phyloP scores from a whole-genome alignment of 1,139 yeast genomes.

The Saccharomyces uvarum region DNA sequence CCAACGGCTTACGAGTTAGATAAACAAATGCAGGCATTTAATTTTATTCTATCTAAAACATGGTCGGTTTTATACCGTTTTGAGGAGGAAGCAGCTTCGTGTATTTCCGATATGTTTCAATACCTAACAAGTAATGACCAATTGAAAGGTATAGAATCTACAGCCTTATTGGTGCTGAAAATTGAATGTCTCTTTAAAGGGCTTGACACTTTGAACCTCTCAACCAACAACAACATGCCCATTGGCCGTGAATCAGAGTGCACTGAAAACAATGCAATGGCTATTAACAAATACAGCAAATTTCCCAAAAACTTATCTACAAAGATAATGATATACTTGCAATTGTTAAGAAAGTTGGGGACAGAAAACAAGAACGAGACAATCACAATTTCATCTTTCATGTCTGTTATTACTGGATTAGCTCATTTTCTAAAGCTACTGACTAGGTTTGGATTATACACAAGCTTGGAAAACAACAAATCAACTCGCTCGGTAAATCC shows the following conservation, averaged over 20 bases:
- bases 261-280: not conserved
- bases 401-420: conserved; percentile 80
- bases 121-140: conserved; percentile 74
- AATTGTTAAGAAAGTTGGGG: conserved; percentile 56
- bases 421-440: conserved; percentile 88
- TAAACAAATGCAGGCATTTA: conserved; percentile 43
- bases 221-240: not conserved
- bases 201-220: conserved; percentile 44
- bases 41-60: conserved; percentile 62
- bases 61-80: conserved; percentile 86
- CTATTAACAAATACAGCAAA: conserved; percentile 38
- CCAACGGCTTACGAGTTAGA: conserved; percentile 56
- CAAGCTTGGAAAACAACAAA: conserved; percentile 63
- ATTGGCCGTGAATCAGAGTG: conserved; percentile 2
- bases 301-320: conserved; percentile 88
- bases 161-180: conserved; percentile 67
- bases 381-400: conserved; percentile 48
- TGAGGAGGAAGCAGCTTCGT: conserved; percentile 88
- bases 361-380: conserved; percentile 26
- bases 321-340: conserved; percentile 67
- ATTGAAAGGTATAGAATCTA: conserved; percentile 57
- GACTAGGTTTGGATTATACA: conserved; percentile 71
- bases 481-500: conserved; percentile 52
- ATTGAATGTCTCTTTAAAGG: conserved; percentile 74
- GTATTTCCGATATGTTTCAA: conserved; percentile 88